Base-by-base conservation (phyloP, 148 eudicot species). In the Fagopyrum tataricum region DNA sequence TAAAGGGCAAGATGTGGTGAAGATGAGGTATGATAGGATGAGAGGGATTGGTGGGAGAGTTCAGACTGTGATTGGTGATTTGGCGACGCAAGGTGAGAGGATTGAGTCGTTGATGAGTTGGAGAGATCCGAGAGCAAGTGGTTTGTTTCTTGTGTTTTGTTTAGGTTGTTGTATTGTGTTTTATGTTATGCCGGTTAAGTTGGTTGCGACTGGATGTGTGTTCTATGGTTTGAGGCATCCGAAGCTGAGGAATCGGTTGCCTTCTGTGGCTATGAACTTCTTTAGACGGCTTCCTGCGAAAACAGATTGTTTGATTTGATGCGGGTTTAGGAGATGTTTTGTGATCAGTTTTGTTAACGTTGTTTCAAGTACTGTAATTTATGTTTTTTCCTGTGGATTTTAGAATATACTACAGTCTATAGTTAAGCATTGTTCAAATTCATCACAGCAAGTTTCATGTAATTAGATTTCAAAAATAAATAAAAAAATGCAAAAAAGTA, bases 111-210 rank as follows among this genome's bases (percentile, higher is more conserved):
- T 83, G 13, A 23, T 83, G 21, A 81, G 67, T 10, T 83, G 84
- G 86, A 83, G 86, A 72, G 86, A 83, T 66, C 84, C 84, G 11
- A 83, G 86, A 69, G 86, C 86, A 31, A 76, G 82, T 48, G 76
- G 74, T n/a, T 70, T 83, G 71, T 83, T 83, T 67, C 66, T 81
- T 44, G 13, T 68, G 40, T 74, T 83, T n/a, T 71, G 78, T 46
- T 52, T 71, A 37, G 26, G 74, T 48, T 46, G 76, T 12, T 75
- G 76, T 31, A 6, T 81, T 8, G 26, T 80, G 53, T 62, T 81
- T 6, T 78, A 5, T 42, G 5, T 83, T 26, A 47, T 71, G 66
- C 80, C 80, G 44, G 2, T 73, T 10, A 70, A 31, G 62, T 0
- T 40, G 6, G 6, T 81, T 59, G 51, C 75, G 7, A 18, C 49